Conservation (phyloP, 805 yeast genomes). For the Myxozyma melibiosi region DNA sequence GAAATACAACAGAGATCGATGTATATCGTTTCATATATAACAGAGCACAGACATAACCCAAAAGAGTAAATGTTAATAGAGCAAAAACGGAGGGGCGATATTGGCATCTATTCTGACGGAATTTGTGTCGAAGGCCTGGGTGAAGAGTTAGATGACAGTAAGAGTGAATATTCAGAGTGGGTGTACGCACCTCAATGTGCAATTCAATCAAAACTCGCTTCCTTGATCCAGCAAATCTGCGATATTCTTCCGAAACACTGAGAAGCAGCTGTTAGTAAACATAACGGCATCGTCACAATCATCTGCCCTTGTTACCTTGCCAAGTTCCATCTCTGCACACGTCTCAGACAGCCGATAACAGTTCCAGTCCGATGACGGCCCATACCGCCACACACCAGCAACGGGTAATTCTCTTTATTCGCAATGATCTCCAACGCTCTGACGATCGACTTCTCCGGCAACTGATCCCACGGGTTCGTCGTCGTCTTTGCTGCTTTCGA, state of each 20-base stretch:
- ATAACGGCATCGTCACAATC: no score
- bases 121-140: constrained; percentile 33
- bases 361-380: constrained; percentile 98
- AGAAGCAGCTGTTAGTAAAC: not conserved
- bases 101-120: constrained; percentile 28
- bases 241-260: constrained; percentile 88
- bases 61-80: constrained; percentile 1
- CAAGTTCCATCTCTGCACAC: constrained; percentile 96
- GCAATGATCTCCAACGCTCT: constrained; percentile 77
- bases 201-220: constrained; percentile 91
- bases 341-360: constrained; percentile 87
- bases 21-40: not conserved
- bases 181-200: constrained; percentile 61
- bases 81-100: constrained; percentile 33
- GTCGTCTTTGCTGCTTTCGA: constrained; percentile 6
- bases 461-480: constrained; percentile 94
- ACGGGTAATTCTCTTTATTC: constrained; percentile 73
- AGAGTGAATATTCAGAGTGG: no score
- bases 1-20: no score
- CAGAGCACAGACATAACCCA: not conserved
- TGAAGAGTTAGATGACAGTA: no score
- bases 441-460: constrained; percentile 77
- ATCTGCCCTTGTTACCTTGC: constrained; percentile 50
- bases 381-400: constrained; percentile 96
- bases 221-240: constrained; percentile 88